phyloP scores from a whole-genome alignment of 2,329 filamentous ascomycete genomes.

The Sordariomycetes sp. region DNA sequence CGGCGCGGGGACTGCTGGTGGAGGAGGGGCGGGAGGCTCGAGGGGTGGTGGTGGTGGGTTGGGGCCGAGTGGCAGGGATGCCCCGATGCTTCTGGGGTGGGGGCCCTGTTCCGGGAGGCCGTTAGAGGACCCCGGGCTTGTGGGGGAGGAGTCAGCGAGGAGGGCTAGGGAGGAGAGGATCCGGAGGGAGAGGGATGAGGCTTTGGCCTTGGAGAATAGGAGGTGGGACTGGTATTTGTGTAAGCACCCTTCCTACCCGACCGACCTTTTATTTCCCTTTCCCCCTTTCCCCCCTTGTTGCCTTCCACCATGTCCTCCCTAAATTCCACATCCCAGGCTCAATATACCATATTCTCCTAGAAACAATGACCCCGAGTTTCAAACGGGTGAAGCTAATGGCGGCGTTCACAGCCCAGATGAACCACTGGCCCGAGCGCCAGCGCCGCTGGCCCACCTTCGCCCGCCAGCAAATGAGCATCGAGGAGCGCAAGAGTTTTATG shows the following conservation, averaged over 20 bases:
- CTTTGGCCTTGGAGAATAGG: constrained; percentile 42
- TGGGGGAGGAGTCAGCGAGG: constrained; percentile 51
- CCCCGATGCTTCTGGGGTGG: background rate
- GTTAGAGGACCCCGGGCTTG: constrained; percentile 53
- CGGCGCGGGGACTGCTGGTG: background rate
- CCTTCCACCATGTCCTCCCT: background rate
- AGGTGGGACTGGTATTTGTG: constrained; percentile 49
- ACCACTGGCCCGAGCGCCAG: constrained; percentile 34
- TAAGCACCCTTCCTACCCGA: constrained; percentile 18
- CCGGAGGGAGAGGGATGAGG: constrained; percentile 39
- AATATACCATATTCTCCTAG: background rate
- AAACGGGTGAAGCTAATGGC: background rate
- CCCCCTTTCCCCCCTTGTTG: too few relatives aligned
- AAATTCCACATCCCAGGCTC: background rate
- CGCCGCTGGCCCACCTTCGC: constrained; percentile 28
- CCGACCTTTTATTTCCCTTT: too few relatives aligned
- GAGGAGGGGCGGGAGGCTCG: constrained; percentile 15
- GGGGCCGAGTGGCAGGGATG: background rate
- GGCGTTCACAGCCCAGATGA: constrained; percentile 36
- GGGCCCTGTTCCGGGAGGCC: constrained; percentile 16
- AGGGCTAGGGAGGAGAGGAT: constrained; percentile 42
- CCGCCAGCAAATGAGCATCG: constrained; percentile 19
- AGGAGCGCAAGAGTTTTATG: constrained; percentile 8
- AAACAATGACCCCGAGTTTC: background rate
- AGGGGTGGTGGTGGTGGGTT: background rate